Base-by-base conservation (phyloP, 2,329 filamentous ascomycete species). In the Epichloe bromicola region DNA sequence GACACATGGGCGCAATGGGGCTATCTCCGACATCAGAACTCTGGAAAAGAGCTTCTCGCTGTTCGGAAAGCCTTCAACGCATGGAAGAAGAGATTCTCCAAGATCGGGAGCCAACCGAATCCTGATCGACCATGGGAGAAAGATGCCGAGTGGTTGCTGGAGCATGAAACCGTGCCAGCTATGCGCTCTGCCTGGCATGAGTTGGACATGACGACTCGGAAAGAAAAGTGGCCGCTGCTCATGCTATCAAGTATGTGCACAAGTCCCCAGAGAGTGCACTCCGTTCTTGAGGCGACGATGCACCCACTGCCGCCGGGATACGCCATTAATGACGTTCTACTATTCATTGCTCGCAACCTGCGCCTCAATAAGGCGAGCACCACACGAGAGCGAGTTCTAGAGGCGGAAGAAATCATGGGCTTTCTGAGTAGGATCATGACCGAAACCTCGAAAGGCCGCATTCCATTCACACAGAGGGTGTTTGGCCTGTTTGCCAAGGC, bases 381-480 rank as follows among this genome's bases (percentile, higher is more conserved):
- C 14, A 34, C 51, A 10, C 59, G 57, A 4, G 59, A 65, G 26
- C 54, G 58, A 36, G 47, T 51, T 11, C 37, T 55, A 17, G 59
- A 58, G 49, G 64, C 64, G 7, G 62, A 65, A 19, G 58, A 65
- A 43, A 51, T 62, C n/a, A 54, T 67, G 6, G 57, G 60, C 17
- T 41, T 66, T 15, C 51, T 63, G 36, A 51, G 56, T 12, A 64
- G 62, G 41, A 36, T 64, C n/a, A 41, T 69, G 3, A 59, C 59
- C 30, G 60, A 66, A 30, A 50, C 60, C 1, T 63, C 59, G 2
- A 39, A 52, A n/a, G 58, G 59, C 10, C 56, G 66, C 53, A 52
- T 69, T 5, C 66, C 63, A 4, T 59, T 75, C 15, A 59, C 57
- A 1, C 72, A 75, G 55, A 57, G 63, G 30, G 64, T 65, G 1